Evolutionary conservation across 257 asterid genomes (phyloP).

Genomic region (Solanum paucissectum): DNA sequence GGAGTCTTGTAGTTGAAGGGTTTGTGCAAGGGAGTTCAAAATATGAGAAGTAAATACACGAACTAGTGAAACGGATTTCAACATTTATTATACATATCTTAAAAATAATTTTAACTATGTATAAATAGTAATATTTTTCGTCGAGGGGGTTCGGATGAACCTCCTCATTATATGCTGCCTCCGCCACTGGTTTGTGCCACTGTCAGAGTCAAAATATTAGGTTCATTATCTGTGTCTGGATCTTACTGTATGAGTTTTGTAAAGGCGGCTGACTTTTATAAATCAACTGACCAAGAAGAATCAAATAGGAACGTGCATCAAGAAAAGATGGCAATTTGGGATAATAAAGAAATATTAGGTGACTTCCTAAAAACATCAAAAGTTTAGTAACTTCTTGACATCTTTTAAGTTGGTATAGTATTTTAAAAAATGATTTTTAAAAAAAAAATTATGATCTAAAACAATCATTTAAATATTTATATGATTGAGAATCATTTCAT

Average conservation of each 20-base stretch:
- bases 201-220: neutral
- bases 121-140: too few species aligned
- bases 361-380: neutral
- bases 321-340: neutral
- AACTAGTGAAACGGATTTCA: too few species aligned
- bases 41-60: too few species aligned
- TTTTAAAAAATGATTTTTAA: too few species aligned
- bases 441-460: too few species aligned
- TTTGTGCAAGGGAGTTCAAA: too few species aligned
- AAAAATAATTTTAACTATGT: too few species aligned
- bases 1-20: neutral
- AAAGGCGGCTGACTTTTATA: neutral
- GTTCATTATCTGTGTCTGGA: neutral
- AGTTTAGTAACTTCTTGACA: neutral
- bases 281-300: neutral
- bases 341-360: neutral
- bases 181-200: neutral
- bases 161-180: too few species aligned
- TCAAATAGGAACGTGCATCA: neutral
- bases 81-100: too few species aligned
- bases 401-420: too few species aligned
- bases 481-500: accelerated
- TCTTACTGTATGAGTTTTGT: neutral
- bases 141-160: too few species aligned
- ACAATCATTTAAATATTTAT: too few species aligned